A percentile compares a stretch with the other conserved stretches of the same genome.
Conservation (phyloP, 1,284 basidiomycete genomes). For the Neolentinus lepideus region DNA sequence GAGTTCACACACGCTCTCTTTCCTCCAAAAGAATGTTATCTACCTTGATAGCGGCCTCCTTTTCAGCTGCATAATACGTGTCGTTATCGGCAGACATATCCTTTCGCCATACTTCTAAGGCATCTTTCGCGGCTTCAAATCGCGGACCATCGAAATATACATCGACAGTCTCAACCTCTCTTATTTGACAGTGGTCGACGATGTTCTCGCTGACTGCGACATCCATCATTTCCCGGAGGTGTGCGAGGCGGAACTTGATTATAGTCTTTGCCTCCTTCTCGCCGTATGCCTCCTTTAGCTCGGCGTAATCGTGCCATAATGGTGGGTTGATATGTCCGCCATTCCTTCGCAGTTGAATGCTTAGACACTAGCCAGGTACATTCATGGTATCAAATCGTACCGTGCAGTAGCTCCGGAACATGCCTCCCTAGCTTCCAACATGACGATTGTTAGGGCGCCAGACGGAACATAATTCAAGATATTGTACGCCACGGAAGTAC, state of each 20-base stretch:
- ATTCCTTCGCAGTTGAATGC: conserved; percentile 35
- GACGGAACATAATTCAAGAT: conserved; percentile 33
- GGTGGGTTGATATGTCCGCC: conserved; percentile 65
- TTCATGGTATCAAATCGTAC: conserved; percentile 24
- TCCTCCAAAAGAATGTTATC: not conserved
- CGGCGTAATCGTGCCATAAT: conserved; percentile 50
- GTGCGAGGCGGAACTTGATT: conserved; percentile 52
- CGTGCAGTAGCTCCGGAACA: conserved; percentile 69
- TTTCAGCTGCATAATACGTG: conserved; percentile 22
- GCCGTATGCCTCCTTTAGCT: conserved; percentile 43
- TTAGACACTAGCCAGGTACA: not conserved
- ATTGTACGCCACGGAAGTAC: conserved; percentile 47
- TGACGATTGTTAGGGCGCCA: conserved; percentile 35
- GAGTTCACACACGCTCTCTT: not conserved
- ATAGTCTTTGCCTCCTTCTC: conserved; percentile 41
- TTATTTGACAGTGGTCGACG: conserved; percentile 31
- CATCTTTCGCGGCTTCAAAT: conserved; percentile 26
- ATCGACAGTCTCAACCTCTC: conserved; percentile 35
- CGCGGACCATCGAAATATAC: conserved; percentile 25
- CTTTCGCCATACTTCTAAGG: conserved; percentile 26
- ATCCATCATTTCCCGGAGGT: conserved; percentile 38
- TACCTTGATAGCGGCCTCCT: conserved; percentile 28
- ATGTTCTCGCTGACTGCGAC: conserved; percentile 42
- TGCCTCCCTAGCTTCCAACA: conserved; percentile 62
- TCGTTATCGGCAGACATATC: conserved; percentile 32